Evolutionary conservation across 1,284 basidiomycete genomes (phyloP).

Genomic region (Schizophyllum commune): DNA sequence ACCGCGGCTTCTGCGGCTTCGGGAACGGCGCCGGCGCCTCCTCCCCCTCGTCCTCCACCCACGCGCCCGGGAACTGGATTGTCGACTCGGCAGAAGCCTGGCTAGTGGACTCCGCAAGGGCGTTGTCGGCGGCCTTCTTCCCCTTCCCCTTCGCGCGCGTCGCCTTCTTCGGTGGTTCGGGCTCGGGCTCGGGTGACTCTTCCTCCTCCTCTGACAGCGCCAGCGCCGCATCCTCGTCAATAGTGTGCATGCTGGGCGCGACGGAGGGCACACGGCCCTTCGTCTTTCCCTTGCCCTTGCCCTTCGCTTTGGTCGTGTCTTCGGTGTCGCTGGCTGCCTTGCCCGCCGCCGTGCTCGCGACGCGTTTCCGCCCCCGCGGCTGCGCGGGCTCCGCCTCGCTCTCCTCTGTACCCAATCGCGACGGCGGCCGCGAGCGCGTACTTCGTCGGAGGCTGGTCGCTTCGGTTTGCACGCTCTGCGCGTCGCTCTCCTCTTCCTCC

Average conservation of each 20-base stretch:
- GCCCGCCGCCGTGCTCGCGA: not conserved
- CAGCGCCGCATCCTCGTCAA: not conserved
- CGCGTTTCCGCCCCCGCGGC: not conserved
- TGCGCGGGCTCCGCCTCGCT: conserved; percentile 8
- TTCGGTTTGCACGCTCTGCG: conserved; percentile 2
- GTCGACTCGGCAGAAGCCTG: too few species aligned
- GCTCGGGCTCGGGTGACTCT: not conserved
- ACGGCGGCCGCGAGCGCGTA: conserved; percentile 7
- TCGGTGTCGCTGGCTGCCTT: conserved; percentile 11
- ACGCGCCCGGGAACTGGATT: conserved; percentile 13
- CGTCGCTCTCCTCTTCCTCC: conserved; percentile 15
- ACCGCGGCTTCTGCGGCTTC: conserved; percentile 22
- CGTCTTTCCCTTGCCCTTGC: conserved; percentile 1
- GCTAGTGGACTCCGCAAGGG: not conserved
- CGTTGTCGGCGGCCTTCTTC: conserved; percentile 1
- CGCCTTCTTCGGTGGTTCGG: not conserved
- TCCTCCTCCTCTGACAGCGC: not conserved
- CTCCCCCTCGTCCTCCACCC: conserved; percentile 18
- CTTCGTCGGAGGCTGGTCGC: not conserved
- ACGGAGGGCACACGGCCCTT: not conserved
- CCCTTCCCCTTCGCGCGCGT: not conserved
- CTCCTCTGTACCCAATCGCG: conserved; percentile 9
- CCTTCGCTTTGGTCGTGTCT: conserved; percentile 7
- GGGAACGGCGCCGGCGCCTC: conserved; percentile 23
- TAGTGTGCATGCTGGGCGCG: not conserved